A percentile compares a stretch with the other conserved stretches of the same genome.
phyloP scores from a whole-genome alignment of 306 rosid species.

The Casuarina cunninghamiana region DNA sequence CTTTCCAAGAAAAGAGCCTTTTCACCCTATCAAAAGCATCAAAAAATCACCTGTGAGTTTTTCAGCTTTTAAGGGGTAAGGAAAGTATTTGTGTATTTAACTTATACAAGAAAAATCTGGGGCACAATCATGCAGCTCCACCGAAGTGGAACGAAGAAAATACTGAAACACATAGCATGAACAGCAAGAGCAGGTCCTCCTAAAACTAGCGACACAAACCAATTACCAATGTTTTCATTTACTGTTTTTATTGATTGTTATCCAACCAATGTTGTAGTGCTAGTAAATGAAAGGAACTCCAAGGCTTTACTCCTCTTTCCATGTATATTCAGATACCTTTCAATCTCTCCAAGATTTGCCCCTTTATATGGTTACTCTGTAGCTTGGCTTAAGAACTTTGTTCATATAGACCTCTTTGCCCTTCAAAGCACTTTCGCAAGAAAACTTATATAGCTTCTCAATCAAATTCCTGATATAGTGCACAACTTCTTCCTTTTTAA shows the following conservation, averaged over 20 bases:
- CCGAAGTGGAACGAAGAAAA: not conserved
- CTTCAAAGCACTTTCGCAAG: not conserved
- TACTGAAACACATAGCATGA: not conserved
- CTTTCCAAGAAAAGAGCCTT: conserved; percentile 48
- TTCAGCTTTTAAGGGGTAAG: not conserved
- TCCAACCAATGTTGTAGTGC: not conserved
- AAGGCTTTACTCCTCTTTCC: not conserved
- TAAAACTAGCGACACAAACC: not conserved
- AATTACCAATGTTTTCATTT: not conserved
- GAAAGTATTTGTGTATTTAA: not conserved
- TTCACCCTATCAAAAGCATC: conserved; percentile 33
- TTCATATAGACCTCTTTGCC: not conserved
- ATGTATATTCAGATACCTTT: not conserved
- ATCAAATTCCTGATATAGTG: not conserved
- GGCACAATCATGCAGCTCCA: not conserved
- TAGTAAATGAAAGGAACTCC: not conserved
- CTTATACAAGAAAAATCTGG: not conserved
- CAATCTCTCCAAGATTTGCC: not conserved
- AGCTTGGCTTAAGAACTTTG: too few species aligned
- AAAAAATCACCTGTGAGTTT: not conserved
- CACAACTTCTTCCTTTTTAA: not conserved
- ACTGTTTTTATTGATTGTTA: not conserved
- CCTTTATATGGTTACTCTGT: too few species aligned
- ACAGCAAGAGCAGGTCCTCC: not conserved
- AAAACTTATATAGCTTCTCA: not conserved